These are phyloP conservation scores for Gossypium stocksii DNA, from an alignment of 345 rosid species.

Conservation along the genomic window DNA sequence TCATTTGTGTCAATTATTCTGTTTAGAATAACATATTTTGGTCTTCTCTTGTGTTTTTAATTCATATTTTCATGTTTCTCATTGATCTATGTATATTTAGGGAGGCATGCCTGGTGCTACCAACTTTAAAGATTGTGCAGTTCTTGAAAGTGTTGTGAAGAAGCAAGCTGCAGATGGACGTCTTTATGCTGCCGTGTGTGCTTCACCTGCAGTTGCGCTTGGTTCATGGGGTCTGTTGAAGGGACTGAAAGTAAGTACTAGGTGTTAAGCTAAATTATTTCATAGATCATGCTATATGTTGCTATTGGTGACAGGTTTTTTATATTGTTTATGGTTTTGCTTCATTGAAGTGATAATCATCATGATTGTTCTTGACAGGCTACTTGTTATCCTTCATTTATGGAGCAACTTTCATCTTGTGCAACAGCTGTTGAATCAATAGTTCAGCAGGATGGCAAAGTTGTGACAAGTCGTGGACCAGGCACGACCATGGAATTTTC, in stretches of 20 bases:
- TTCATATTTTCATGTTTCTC: not conserved
- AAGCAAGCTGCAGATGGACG: constrained; percentile 75
- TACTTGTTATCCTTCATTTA: constrained; percentile 75
- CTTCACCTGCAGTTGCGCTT: constrained; percentile 77
- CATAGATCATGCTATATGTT: not conserved
- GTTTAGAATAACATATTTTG: not conserved
- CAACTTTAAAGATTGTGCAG: constrained; percentile 60
- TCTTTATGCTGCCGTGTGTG: constrained; percentile 77
- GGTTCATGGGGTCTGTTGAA: constrained; percentile 87
- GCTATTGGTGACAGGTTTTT: not conserved
- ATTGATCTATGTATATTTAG: constrained; percentile 24
- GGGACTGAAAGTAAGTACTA: constrained; percentile 60
- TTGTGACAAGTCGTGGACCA: constrained; percentile 84
- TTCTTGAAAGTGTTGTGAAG: constrained; percentile 62
- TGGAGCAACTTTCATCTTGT: constrained; percentile 67
- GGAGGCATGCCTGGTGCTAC: constrained; percentile 94
- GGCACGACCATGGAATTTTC: constrained; percentile 93
- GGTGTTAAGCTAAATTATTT: not conserved
- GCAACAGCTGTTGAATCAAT: constrained; percentile 75
- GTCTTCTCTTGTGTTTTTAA: not conserved
- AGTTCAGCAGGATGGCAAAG: constrained; percentile 72
- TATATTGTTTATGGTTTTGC: not conserved
- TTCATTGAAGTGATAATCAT: constrained; percentile 8
- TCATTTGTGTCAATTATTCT: not conserved
- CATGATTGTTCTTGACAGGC: constrained; percentile 44